Base-by-base conservation (phyloP, 306 rosid genomes). In the Cucumis cinereus region DNA sequence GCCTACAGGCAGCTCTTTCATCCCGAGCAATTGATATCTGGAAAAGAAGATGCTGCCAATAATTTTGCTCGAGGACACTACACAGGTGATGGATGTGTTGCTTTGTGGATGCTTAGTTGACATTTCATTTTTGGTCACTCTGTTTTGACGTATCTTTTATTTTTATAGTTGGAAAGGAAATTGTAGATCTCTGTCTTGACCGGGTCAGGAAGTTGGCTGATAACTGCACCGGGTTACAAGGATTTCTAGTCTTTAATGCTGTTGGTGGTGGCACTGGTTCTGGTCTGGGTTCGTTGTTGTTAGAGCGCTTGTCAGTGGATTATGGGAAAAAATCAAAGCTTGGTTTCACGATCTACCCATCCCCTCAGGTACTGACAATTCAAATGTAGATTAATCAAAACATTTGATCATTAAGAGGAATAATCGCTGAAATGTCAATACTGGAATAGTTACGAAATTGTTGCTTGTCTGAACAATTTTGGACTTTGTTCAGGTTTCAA, bases 191-290 rank as follows among this genome's bases (percentile, higher is more conserved):
- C 61, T 94, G 98, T 84, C 88, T 94, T 28, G 98, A 94, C 64
- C 97, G 98, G 26, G 87, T 94, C 4, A 84, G 98, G 57, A 94
- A 94, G 80, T 84, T 94, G 74, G 98, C 98, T 0, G 98, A 94
- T 82, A 94, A 94, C 86, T 94, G 98, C 78, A 94, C 98, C 16
- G 98, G 98, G 10, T 85, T 94, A 68, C 98, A 94, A 80, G 98
- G 98, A 8, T 94, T 94, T 85, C 66, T 94, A 79, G 98, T 94
- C 54, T 94, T 94, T 81, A 94, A 73, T 79, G 98, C 98, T 76
- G 98, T 94, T 63, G 98, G 98, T 43, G 98, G 98, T 1, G 98
- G 98, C 3, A 94, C 98, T 20, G 98, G 98, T 40, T 94, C 98
- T 49, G 98, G 98, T 62, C 61, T 94, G 38, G 98, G 98, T 28